Conservation (phyloP, 495 filamentous ascomycete species). For the Penicillium daleae region DNA sequence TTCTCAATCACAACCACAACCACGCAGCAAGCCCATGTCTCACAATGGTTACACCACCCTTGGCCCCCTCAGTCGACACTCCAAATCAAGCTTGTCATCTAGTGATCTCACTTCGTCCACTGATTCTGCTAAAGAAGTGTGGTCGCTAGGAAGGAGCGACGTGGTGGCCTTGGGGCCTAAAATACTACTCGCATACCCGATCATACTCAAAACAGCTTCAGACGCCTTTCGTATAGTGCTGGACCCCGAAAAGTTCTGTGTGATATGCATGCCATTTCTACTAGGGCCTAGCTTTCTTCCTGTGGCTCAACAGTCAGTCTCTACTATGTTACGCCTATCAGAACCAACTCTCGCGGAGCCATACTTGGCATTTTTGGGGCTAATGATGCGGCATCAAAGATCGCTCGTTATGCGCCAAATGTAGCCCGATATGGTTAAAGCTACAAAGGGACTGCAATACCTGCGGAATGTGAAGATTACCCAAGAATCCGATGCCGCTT, state of each 20-base stretch:
- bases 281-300: slow-evolving; percentile 26
- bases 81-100: slow-evolving; percentile 8
- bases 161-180: slow-evolving; percentile 17
- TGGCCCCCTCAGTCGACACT: slow-evolving; percentile 7
- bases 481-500: slow-evolving; percentile 28
- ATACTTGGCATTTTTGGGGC: slow-evolving; percentile 28
- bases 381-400: slow-evolving; percentile 31
- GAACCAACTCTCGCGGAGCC: slow-evolving; percentile 29
- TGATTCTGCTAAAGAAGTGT: slow-evolving; percentile 1
- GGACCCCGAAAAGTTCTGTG: slow-evolving; percentile 27
- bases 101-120: too few species aligned
- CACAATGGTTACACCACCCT: slow-evolving; percentile 7
- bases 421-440: slow-evolving; percentile 27
- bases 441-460: slow-evolving; percentile 26
- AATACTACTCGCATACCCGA: slow-evolving; percentile 19
- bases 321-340: slow-evolving; percentile 20
- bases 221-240: slow-evolving; percentile 30
- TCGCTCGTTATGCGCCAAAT: slow-evolving; percentile 26
- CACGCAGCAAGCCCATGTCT: slow-evolving; percentile 3
- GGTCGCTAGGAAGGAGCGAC: slow-evolving; percentile 7
- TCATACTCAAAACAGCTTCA: slow-evolving; percentile 23
- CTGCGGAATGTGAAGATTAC: slow-evolving; percentile 25
- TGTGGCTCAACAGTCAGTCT: slow-evolving; percentile 20
- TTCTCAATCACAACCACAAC: slow-evolving; percentile 1
- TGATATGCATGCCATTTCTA: slow-evolving; percentile 29